Evolutionary conservation across 2,329 filamentous ascomycete species (phyloP).

Genomic region (Talaromyces sp.): DNA sequence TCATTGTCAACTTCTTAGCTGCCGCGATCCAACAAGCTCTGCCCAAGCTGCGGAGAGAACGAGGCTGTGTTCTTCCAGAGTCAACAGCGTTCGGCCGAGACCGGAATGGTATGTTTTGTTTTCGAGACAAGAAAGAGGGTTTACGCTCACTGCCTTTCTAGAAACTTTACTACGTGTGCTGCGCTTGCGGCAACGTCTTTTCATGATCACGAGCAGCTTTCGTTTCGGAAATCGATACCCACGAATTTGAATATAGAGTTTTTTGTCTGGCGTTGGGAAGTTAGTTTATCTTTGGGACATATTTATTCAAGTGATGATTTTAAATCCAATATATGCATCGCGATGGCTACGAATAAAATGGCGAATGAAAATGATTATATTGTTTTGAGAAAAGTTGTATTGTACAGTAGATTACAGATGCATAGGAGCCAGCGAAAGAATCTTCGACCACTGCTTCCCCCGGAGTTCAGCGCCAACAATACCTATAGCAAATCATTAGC

Average conservation of each 20-base stretch:
- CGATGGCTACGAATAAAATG: neutral
- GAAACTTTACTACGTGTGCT: conserved; percentile 95
- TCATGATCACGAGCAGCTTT: conserved; percentile 24
- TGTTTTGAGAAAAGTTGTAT: conserved; percentile 3
- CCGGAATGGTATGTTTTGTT: conserved; percentile 76
- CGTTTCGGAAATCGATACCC: conserved; percentile 27
- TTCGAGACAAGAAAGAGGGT: neutral
- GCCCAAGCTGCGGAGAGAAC: conserved; percentile 76
- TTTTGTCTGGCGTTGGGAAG: conserved; percentile 5
- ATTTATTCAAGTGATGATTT: neutral
- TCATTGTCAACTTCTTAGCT: conserved; percentile 55
- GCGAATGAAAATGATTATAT: neutral
- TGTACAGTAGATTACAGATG: conserved; percentile 53
- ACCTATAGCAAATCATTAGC: conserved; percentile 43
- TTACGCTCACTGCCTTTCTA: conserved; percentile 33
- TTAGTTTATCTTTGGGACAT: neutral
- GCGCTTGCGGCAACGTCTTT: conserved; percentile 86
- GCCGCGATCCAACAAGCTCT: conserved; percentile 79
- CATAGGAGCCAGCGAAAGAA: conserved; percentile 87
- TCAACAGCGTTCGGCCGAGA: conserved; percentile 92
- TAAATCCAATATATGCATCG: neutral
- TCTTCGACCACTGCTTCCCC: conserved; percentile 96
- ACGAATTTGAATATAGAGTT: conserved; percentile 12
- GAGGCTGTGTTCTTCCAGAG: conserved; percentile 99
- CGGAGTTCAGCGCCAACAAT: conserved; percentile 86